Base-by-base conservation (phyloP, 179 eudicot species). In the Beta macrorhiza region DNA sequence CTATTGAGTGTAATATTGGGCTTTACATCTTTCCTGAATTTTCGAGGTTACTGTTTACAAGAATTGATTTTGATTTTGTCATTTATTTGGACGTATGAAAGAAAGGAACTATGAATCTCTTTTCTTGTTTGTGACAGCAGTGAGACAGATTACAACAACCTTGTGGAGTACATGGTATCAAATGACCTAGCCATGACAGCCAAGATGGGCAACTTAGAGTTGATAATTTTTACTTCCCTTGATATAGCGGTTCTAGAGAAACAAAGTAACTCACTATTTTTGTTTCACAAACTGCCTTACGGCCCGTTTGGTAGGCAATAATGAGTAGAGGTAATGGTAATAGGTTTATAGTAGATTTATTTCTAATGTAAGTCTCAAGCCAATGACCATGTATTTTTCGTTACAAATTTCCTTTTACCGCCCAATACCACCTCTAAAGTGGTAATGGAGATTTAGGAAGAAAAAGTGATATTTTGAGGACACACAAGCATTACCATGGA, bases 141-240 rank as follows among this genome's bases (percentile, higher is more conserved):
- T 81, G 79, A 56, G 61, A 68, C 20, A 25, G 79, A 67, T 44
- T 81, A 81, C 45, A 65, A 76, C 51, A 29, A 57, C 37, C 69
- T 81, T 22, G 79, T 81, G 65, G 83, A 81, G 58, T 72, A 67
- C 58, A 75, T 81, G 83, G 76, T 75, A 56, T 22, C 75, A 44
- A 67, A 75, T 67, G 83, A 81, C 74, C 69, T 81, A 67, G 83
- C 83, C 70, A 75, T 81, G 79, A 67, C 52, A 45, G 77, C 69
- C 62, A 65, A 9, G 61, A 45, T 81, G 2, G 74, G 51, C 62
- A 68, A 68, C n/a, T 5, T 75, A 11, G 16, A 75, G 76, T 44
- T 81, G 55, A 56, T 47, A 0, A 72, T 81, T 64, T 81, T 75
- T 58, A 76, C 83, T 67, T 81, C 83, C 19, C 69, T 67, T 17